Conservation (phyloP, 2,329 filamentous ascomycete genomes). For the Venturia carpophila region DNA sequence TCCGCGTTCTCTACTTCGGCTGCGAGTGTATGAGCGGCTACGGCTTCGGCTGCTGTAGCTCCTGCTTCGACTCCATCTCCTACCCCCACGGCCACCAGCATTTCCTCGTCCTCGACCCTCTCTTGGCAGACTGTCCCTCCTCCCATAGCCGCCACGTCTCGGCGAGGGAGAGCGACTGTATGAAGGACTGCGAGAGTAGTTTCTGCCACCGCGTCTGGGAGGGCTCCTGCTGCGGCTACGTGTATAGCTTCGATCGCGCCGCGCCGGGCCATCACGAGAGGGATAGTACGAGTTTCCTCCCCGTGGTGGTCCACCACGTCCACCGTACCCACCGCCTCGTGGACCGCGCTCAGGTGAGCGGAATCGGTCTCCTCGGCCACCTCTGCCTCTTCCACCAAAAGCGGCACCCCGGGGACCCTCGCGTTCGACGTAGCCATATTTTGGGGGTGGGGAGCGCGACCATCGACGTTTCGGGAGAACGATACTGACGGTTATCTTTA, state of each 20-base stretch:
- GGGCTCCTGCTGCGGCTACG: slow-evolving; percentile 16
- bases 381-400: slow-evolving; percentile 21
- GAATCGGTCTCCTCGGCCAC: slow-evolving; percentile 10
- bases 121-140: slow-evolving; percentile 28
- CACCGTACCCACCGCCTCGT: slow-evolving; percentile 6
- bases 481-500: slow-evolving; percentile 76
- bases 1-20: slow-evolving; percentile 13
- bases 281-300: slow-evolving; percentile 8
- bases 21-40: slow-evolving; percentile 15
- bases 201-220: slow-evolving; percentile 1
- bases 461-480: slow-evolving; percentile 78
- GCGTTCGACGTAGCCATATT: slow-evolving; percentile 14
- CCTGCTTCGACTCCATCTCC: slow-evolving; percentile 29
- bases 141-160: slow-evolving; percentile 29
- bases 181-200: slow-evolving; percentile 28
- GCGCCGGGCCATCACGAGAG: background rate
- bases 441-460: slow-evolving; percentile 65
- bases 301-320: slow-evolving; percentile 7
- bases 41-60: slow-evolving; percentile 22
- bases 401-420: slow-evolving; percentile 23
- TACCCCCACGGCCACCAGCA: slow-evolving; percentile 21
- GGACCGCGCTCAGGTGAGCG: slow-evolving; percentile 7
- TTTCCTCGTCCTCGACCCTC: slow-evolving; percentile 10
- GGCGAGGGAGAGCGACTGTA: slow-evolving; percentile 21
- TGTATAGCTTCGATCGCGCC: slow-evolving; percentile 14